Evolutionary conservation across 208 protist species (phyloP), one percentile per base, ranked within the genome.

Genomic region (Crithidia brevicula): DNA sequence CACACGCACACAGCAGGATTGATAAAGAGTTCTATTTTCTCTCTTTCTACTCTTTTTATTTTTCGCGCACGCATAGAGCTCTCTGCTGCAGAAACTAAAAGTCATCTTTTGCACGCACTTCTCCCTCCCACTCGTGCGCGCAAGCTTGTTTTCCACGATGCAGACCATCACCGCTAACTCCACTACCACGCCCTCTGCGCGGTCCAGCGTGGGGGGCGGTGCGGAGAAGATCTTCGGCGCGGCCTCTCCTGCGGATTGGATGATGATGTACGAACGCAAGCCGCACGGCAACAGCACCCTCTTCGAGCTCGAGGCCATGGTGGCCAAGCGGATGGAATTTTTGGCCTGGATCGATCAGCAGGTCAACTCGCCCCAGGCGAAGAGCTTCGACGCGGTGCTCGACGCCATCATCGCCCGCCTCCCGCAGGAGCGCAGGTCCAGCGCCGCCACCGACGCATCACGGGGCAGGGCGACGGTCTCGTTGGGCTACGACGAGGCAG

Each of bases 321-420:
- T 94, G 7, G 91, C 83, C n/a, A 94, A 94, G 71, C 88, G 91
- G 27, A 92, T 96, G 86, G 88, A 96, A 75, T 77, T 96, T 33
- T 83, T 96, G 1, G 85, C 84, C 0, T 94, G 88, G 87, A 91
- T 96, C 34, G 86, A 96, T 45, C 83, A 92, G 52, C n/a, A 88
- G 43, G 16, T 82, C 11, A 91, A 92, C 75, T 89, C 87, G 3
- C 86, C 86, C 0, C 69, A 78, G 20, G 34, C 78, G 4, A 88
- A 84, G 54, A 81, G 68, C 52, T 89, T 86, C 49, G 81, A 84
- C 11, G 61, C 54, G 1, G 67, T 93, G 38, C 76, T 94, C 18
- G 83, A 92, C 33, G 77, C 83, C 30, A 90, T 96, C 56, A 81
- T 81, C 25, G 68, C 68, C 18, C 80, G 86, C 22, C 69, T 96